Percentiles rank a stretch among this genome's conserved stretches.
These are phyloP conservation scores for Adansonia madagascariensis DNA, from an alignment of 441 rosid genomes.

Conservation along the genomic window DNA sequence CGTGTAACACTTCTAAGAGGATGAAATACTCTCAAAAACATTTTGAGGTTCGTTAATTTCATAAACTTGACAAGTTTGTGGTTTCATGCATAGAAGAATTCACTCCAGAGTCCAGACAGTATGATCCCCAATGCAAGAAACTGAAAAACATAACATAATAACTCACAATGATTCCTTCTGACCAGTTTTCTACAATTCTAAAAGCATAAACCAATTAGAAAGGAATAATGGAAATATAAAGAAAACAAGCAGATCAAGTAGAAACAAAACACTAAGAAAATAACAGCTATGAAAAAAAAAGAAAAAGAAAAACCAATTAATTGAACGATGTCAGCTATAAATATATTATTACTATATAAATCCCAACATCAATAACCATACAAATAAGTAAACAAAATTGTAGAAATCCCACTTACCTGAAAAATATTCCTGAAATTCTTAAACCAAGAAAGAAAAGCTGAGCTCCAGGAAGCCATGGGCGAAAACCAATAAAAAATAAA, in stretches of 20 bases:
- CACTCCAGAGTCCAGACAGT: background rate
- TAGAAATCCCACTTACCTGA: constrained; percentile 35
- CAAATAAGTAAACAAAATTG: background rate
- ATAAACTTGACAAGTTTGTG: background rate
- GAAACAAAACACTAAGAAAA: background rate
- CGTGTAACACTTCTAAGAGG: background rate
- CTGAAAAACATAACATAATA: background rate
- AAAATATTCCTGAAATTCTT: constrained; percentile 32
- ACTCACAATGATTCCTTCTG: background rate
- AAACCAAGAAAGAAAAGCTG: constrained; percentile 35
- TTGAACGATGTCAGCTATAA: background rate
- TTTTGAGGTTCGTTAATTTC: background rate
- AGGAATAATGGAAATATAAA: background rate
- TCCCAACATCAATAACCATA: background rate
- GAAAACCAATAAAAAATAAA: constrained; percentile 17
- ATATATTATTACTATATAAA: background rate
- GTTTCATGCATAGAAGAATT: background rate
- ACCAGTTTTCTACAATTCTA: constrained; percentile 1
- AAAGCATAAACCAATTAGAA: background rate
- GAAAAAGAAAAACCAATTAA: background rate
- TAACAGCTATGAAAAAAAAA: background rate
- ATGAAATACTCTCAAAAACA: background rate
- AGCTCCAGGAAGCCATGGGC: constrained; percentile 45
- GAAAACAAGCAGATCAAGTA: constrained; percentile 7
- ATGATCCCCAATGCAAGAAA: background rate